These are phyloP conservation scores for Ambrosia trifida DNA, from an alignment of 129 eudicot species.

Conservation along the genomic window DNA sequence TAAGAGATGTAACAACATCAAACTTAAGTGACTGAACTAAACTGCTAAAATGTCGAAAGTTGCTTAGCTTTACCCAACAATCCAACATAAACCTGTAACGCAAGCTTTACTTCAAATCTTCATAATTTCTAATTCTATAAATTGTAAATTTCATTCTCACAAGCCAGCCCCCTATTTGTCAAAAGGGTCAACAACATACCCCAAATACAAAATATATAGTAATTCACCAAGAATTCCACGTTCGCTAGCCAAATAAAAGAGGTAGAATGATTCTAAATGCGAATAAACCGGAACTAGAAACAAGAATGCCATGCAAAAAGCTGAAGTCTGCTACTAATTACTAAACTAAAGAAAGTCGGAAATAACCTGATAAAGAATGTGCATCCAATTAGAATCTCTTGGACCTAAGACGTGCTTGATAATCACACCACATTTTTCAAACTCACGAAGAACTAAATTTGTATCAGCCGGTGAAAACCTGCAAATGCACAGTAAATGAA, in stretches of 20 bases:
- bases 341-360: slow-evolving; percentile 24
- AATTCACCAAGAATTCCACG: background rate
- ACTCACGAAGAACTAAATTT: slow-evolving; percentile 88
- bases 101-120: no score
- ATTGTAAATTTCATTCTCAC: no score
- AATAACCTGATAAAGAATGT: slow-evolving; percentile 87
- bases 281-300: background rate
- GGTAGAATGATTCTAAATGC: background rate
- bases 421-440: slow-evolving; percentile 88
- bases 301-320: slow-evolving; percentile 1
- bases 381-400: slow-evolving; percentile 96
- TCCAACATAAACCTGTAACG: no score
- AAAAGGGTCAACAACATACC: background rate
- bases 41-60: background rate
- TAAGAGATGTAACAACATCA: background rate
- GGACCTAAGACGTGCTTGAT: slow-evolving; percentile 93
- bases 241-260: background rate
- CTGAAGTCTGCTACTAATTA: background rate
- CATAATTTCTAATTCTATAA: no score
- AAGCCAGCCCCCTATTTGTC: no score
- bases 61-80: background rate
- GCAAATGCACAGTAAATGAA: slow-evolving; percentile 12
- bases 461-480: slow-evolving; percentile 92
- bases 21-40: background rate
- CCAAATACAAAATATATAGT: background rate